Conservation (phyloP, 2,329 filamentous ascomycete genomes). For the Penicillium sp. region DNA sequence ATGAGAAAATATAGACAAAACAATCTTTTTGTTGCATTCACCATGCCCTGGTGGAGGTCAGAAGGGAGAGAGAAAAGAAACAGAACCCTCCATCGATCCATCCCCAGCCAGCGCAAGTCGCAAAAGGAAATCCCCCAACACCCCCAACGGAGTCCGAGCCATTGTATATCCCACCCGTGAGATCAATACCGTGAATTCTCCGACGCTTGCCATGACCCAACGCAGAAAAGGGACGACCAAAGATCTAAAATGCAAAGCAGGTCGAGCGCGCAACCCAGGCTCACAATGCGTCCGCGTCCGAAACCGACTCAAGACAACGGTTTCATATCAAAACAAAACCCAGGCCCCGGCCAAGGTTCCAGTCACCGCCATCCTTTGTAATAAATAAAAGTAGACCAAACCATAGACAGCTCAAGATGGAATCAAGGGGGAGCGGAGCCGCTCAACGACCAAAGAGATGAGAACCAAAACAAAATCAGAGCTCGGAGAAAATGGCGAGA, state of each 20-base stretch:
- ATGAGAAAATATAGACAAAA: conserved; percentile 33
- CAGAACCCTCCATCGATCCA: conserved; percentile 23
- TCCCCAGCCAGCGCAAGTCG: conserved; percentile 29
- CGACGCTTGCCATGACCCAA: conserved; percentile 40
- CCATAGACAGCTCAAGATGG: conserved; percentile 19
- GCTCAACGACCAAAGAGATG: conserved; percentile 24
- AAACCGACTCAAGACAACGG: conserved; percentile 19
- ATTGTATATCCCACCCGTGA: conserved; percentile 42
- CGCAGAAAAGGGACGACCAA: conserved; percentile 34
- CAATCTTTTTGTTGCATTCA: conserved; percentile 36
- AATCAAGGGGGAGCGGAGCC: conserved; percentile 20
- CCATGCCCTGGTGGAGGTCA: conserved; percentile 31
- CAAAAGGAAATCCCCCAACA: conserved; percentile 44
- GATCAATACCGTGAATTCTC: conserved; percentile 43
- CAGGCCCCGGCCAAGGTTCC: conserved; percentile 13
- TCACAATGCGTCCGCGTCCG: conserved; percentile 25
- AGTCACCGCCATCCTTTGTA: conserved; percentile 18
- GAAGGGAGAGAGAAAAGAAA: conserved; percentile 15
- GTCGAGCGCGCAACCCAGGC: conserved; percentile 26
- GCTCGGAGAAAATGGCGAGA: background rate
- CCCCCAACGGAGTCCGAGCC: conserved; percentile 41
- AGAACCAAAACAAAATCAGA: conserved; percentile 21
- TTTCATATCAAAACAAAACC: conserved; percentile 8
- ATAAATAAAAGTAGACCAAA: conserved; percentile 18
- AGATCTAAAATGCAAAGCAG: conserved; percentile 35